Evolutionary conservation across 768 basidiomycete genomes (phyloP).

Genomic region (Candolleomyces efflorescens): DNA sequence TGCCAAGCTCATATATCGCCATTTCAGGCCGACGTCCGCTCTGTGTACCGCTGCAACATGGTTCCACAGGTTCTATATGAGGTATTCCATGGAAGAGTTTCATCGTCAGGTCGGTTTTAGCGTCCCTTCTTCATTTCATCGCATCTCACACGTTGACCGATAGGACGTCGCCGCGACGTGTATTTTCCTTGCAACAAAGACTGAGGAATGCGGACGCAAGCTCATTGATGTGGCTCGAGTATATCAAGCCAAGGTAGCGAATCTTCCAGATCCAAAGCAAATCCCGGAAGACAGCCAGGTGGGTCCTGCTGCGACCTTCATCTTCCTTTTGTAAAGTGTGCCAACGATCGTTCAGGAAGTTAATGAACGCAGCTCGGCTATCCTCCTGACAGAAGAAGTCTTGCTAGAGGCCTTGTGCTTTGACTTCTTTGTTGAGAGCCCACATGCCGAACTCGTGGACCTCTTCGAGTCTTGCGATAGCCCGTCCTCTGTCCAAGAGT

Average conservation of each 20-base stretch:
- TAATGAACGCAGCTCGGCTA: conserved; percentile 62
- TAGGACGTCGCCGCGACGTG: conserved; percentile 85
- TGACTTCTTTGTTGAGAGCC: conserved; percentile 75
- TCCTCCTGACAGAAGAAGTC: conserved; percentile 72
- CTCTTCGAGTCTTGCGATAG: conserved; percentile 57
- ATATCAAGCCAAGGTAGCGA: conserved; percentile 62
- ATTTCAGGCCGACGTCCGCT: conserved; percentile 66
- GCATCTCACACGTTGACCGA: conserved; percentile 8
- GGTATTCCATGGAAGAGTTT: conserved; percentile 78
- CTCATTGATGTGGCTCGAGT: conserved; percentile 80
- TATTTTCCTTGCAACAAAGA: conserved; percentile 88
- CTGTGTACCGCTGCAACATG: conserved; percentile 86
- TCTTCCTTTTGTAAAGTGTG: background rate
- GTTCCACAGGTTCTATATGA: conserved; percentile 92
- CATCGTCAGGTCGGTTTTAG: conserved; percentile 61
- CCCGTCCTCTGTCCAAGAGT: conserved; percentile 55
- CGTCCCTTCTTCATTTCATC: conserved; percentile 2
- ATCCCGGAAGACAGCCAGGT: conserved; percentile 67
- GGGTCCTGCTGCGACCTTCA: conserved; percentile 13
- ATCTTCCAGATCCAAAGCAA: conserved; percentile 43
- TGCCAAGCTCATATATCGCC: conserved; percentile 4
- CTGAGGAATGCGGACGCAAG: conserved; percentile 85
- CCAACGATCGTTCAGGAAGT: conserved; percentile 52
- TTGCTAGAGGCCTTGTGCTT: conserved; percentile 83
- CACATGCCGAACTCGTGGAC: conserved; percentile 72